These are phyloP conservation scores for Nicotiana sylvestris DNA, from an alignment of 257 asterid genomes.

Conservation along the genomic window DNA sequence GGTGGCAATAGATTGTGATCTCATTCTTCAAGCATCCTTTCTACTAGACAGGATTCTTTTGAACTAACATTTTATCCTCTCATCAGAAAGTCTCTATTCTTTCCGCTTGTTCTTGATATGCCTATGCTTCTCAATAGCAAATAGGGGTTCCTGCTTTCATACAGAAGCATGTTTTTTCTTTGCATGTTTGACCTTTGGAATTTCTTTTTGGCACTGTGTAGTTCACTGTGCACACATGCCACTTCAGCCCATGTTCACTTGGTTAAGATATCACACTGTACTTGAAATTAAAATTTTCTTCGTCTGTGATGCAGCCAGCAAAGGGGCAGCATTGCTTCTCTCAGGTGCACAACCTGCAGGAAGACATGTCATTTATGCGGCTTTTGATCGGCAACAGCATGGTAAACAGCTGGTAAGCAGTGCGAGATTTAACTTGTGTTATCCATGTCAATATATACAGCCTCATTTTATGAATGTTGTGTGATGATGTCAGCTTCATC, in stretches of 20 bases:
- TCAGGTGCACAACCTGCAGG: slow-evolving; percentile 61
- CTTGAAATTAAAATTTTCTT: neutral
- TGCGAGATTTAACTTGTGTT: neutral
- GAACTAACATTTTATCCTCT: neutral
- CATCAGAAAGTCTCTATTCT: neutral
- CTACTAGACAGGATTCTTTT: neutral
- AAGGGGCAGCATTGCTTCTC: slow-evolving; percentile 68
- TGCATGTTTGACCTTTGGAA: neutral
- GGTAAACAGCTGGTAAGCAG: slow-evolving; percentile 77
- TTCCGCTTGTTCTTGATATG: neutral
- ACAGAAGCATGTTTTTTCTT: neutral
- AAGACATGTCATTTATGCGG: slow-evolving; percentile 72
- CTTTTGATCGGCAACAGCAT: slow-evolving; percentile 79
- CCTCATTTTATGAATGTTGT: neutral
- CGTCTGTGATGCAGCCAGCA: slow-evolving; percentile 42
- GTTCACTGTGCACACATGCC: slow-evolving; percentile 1
- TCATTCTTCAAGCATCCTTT: neutral
- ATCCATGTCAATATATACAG: slow-evolving; percentile 4
- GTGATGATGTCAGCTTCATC: neutral
- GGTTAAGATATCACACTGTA: neutral
- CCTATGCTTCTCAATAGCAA: neutral
- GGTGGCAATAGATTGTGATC: neutral
- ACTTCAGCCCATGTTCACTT: neutral
- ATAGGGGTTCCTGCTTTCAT: neutral
- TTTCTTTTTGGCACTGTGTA: neutral